Base-by-base conservation (phyloP, 495 filamentous ascomycete species). In the Oidiodendron maius region DNA sequence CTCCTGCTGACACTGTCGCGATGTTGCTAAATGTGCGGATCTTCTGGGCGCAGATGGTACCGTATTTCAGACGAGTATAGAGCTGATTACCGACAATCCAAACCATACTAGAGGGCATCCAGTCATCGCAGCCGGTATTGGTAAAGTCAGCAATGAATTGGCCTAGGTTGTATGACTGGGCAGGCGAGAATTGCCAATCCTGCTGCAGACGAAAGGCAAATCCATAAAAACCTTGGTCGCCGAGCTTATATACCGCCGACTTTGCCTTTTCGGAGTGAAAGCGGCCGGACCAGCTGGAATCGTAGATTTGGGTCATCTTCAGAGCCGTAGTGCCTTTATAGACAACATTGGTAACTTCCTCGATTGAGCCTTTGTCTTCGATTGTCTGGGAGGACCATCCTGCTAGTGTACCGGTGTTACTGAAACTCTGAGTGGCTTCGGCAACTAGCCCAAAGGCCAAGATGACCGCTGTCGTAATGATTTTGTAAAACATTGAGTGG, bases 131-230 rank as follows among this genome's bases (percentile, higher is more conserved):
- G 20, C 64, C 61, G 3, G 66, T 62, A 46, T 71, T 65, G 1
- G 55, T 56, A 55, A 78, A 76, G 50, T 77, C 64, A 46, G 72
- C 72, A 53, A 80, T 80, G 60, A 77, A 80, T 50, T 80, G 76
- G 0, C 69, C 74, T 37, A 78, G 46, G 54, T 78, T 76, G 59
- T 71, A 80, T 21, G 52, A 61, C 56, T 78, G 74, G 0, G 66
- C 62, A 17, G 68, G 66, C 21, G 48, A 44, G 54, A 72, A 72
- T 48, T 78, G 59, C 76, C 76, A 80, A 56, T 62, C 26, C 3
- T 71, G 51, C 42, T 69, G 62, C 4, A 80, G 67, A 6, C 71
- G 67, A 64, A 80, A 80, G 3, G 63, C 61, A 53, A 80, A 80
- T 9, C 76, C 75, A 60, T 80, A 80, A 61, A 72, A 76, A 1